Conservation (phyloP, 2,329 filamentous ascomycete genomes). For the Phoma sp. region DNA sequence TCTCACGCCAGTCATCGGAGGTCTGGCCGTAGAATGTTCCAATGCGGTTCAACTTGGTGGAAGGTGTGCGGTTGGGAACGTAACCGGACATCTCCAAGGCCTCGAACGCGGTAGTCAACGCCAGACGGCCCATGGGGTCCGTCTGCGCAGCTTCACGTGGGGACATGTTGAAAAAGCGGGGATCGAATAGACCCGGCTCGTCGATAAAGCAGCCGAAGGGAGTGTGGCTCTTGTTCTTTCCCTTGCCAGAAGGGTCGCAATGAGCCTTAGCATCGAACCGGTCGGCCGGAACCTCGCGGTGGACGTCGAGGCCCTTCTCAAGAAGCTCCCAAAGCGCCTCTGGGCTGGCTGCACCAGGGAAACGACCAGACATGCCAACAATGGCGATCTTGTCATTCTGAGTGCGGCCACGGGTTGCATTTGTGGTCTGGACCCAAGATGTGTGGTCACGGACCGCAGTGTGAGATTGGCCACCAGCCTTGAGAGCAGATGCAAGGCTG, state of each 20-base stretch:
- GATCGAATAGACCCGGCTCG: constrained; percentile 78
- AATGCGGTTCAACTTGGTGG: constrained; percentile 68
- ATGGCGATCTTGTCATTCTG: constrained; percentile 78
- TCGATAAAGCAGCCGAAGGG: constrained; percentile 79
- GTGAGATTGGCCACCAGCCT: constrained; percentile 56
- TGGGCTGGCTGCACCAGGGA: constrained; percentile 73
- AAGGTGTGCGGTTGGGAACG: constrained; percentile 73
- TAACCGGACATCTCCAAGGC: constrained; percentile 83
- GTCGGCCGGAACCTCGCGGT: constrained; percentile 70
- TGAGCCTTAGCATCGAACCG: constrained; percentile 77
- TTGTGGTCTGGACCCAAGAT: constrained; percentile 48
- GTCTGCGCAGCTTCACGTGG: constrained; percentile 80
- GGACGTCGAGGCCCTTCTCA: constrained; percentile 76
- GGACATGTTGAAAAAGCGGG: constrained; percentile 88
- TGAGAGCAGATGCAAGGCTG: constrained; percentile 61
- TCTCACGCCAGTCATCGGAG: constrained; percentile 78
- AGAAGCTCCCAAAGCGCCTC: constrained; percentile 79
- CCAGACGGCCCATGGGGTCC: constrained; percentile 80
- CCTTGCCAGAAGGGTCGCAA: constrained; percentile 73
- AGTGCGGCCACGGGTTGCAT: constrained; percentile 50
- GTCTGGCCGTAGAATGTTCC: constrained; percentile 79
- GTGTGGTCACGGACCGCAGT: constrained; percentile 54
- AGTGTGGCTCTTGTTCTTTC: constrained; percentile 77
- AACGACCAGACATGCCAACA: constrained; percentile 80
- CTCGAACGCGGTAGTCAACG: constrained; percentile 78